These are phyloP conservation scores for Aureobasidium pullulans DNA, from an alignment of 2,329 filamentous ascomycete species.

Conservation along the genomic window DNA sequence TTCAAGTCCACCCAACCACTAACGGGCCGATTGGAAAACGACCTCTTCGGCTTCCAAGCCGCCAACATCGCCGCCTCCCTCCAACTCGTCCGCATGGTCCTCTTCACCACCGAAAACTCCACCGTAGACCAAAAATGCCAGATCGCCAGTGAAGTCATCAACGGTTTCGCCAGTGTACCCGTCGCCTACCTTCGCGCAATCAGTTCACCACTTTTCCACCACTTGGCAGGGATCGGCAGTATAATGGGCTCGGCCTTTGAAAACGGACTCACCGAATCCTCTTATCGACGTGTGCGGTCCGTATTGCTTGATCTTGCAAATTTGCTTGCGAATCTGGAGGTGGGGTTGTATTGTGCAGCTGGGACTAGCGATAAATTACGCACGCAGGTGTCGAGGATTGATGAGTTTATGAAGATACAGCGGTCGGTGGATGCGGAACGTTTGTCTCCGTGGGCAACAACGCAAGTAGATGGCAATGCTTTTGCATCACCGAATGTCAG, in stretches of 20 bases:
- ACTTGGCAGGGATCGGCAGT: slow-evolving; percentile 42
- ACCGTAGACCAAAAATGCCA: slow-evolving; percentile 38
- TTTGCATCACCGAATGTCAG: background rate
- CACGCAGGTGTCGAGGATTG: slow-evolving; percentile 37
- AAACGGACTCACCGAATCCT: slow-evolving; percentile 34
- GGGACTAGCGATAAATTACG: slow-evolving; percentile 35
- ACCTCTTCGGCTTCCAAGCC: slow-evolving; percentile 42
- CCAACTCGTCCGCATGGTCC: slow-evolving; percentile 42
- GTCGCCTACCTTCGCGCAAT: slow-evolving; percentile 41
- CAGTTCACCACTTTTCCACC: slow-evolving; percentile 42
- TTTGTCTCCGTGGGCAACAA: background rate
- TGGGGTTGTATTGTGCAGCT: slow-evolving; percentile 32
- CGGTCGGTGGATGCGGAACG: background rate
- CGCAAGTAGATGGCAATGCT: too few species aligned
- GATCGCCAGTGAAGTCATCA: slow-evolving; percentile 38
- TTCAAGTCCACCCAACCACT: slow-evolving; percentile 14
- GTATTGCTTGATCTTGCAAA: slow-evolving; percentile 40
- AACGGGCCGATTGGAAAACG: slow-evolving; percentile 18
- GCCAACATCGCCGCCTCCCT: slow-evolving; percentile 45
- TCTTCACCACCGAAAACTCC: slow-evolving; percentile 22
- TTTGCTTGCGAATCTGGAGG: slow-evolving; percentile 39
- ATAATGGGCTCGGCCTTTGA: slow-evolving; percentile 44
- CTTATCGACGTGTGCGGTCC: slow-evolving; percentile 35
- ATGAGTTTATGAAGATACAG: slow-evolving; percentile 33
- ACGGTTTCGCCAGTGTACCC: slow-evolving; percentile 37